phyloP scores from a whole-genome alignment of 2,329 filamentous ascomycete species.

The Teratosphaeria pseudoeucalypti region DNA sequence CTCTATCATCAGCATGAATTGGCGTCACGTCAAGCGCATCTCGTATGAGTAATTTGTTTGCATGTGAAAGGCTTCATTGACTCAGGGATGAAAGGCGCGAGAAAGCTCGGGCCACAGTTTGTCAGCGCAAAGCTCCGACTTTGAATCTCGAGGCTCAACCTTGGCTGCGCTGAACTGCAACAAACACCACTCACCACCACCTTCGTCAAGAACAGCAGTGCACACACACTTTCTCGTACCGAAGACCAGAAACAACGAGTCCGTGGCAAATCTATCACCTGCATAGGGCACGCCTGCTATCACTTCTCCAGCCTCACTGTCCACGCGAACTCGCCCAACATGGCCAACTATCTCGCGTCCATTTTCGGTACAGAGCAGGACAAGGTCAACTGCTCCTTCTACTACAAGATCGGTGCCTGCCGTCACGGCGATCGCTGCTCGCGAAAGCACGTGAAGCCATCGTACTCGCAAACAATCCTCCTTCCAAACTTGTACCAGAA shows the following conservation, averaged over 20 bases:
- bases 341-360: constrained; percentile 97
- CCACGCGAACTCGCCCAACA: constrained; percentile 28
- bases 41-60: background rate
- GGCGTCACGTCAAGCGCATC: no score
- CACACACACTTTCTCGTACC: no score
- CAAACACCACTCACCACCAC: background rate
- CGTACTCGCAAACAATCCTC: constrained; percentile 93
- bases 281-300: background rate
- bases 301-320: background rate
- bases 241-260: no score
- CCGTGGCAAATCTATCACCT: no score
- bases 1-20: no score
- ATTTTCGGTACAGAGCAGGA: constrained; percentile 99
- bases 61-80: background rate
- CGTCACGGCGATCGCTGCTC: constrained; percentile 97
- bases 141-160: background rate
- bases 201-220: background rate
- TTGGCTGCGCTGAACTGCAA: background rate
- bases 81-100: background rate
- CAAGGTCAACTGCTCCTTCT: constrained; percentile 98
- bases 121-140: background rate
- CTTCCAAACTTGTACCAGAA: constrained; percentile 99
- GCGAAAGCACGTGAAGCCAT: constrained; percentile 97
- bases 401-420: constrained; percentile 99
- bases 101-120: background rate